phyloP scores from a whole-genome alignment of 768 basidiomycete species.

The Boletus subcaerulescens region DNA sequence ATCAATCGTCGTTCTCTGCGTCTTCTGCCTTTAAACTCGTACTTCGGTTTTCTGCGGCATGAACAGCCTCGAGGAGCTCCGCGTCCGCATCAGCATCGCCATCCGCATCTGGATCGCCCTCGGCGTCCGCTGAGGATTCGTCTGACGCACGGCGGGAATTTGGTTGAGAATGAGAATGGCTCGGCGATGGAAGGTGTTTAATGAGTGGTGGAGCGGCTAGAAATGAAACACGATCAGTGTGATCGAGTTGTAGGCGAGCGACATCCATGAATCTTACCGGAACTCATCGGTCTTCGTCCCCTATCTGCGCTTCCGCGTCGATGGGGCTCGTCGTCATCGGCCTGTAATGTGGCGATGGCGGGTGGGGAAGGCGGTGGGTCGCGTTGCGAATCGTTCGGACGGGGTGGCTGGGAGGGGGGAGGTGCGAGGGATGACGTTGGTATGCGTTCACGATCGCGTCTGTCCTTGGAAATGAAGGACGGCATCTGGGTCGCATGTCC shows the following conservation, averaged over 20 bases:
- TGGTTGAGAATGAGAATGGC: slow-evolving; percentile 22
- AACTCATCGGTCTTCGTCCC: slow-evolving; percentile 30
- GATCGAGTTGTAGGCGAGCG: neutral
- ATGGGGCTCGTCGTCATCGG: slow-evolving; percentile 25
- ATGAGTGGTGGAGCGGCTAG: slow-evolving; percentile 13
- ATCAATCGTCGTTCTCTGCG: slow-evolving; percentile 22
- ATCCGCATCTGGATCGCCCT: slow-evolving; percentile 37
- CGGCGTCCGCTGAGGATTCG: slow-evolving; percentile 29
- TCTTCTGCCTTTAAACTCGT: slow-evolving; percentile 31
- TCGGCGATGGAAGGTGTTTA: slow-evolving; percentile 27
- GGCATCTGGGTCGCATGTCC: slow-evolving; percentile 21
- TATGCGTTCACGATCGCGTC: slow-evolving; percentile 25
- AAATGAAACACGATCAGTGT: neutral
- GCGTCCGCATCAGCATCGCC: slow-evolving; percentile 39
- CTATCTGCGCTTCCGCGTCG: slow-evolving; percentile 20
- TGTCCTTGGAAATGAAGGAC: slow-evolving; percentile 25
- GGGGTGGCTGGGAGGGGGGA: slow-evolving; percentile 13
- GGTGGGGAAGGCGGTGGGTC: slow-evolving; percentile 32
- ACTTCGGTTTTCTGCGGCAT: slow-evolving; percentile 46
- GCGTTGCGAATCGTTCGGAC: slow-evolving; percentile 16
- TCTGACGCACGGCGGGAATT: slow-evolving; percentile 27
- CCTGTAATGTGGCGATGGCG: slow-evolving; percentile 30
- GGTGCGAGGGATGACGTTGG: slow-evolving; percentile 27
- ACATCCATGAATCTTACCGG: slow-evolving; percentile 13
- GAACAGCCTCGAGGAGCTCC: slow-evolving; percentile 51